Evolutionary conservation across 2,329 filamentous ascomycete genomes (phyloP).

Genomic region (Trichoderma atrobrunneum): DNA sequence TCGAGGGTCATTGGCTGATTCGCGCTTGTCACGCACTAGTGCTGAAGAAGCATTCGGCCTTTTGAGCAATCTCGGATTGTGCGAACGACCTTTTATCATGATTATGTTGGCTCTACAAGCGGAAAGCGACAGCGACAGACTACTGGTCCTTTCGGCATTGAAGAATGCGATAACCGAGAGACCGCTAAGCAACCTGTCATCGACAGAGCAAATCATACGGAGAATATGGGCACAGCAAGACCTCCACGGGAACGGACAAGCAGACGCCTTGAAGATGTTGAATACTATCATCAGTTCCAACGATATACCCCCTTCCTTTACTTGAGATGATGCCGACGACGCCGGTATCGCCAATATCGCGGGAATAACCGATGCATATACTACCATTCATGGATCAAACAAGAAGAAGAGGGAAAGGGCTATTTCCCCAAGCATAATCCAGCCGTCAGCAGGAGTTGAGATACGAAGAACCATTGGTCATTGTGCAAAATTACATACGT

Average conservation of each 20-base stretch:
- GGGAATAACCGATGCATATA: background rate
- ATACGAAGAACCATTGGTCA: background rate
- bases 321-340: background rate
- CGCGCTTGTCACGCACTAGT: constrained; percentile 1
- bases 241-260: background rate
- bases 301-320: constrained; percentile 14
- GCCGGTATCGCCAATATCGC: background rate
- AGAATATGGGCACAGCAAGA: constrained; percentile 17
- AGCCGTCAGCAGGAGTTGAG: background rate
- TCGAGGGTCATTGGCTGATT: constrained; percentile 2
- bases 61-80: constrained; percentile 1
- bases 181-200: constrained; percentile 8
- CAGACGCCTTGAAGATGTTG: constrained; percentile 9
- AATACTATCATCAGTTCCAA: constrained; percentile 15
- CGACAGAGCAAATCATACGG: constrained; percentile 15
- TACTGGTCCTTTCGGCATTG: background rate
- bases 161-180: constrained; percentile 4
- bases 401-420: background rate
- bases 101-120: constrained; percentile 10
- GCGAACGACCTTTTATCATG: constrained; percentile 15
- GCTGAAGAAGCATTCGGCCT: constrained; percentile 4
- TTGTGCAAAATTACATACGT: background rate
- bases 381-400: background rate
- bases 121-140: background rate
- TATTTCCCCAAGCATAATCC: background rate